These are phyloP conservation scores for Leccinum disarticulatum DNA, from an alignment of 768 basidiomycete genomes.

Conservation along the genomic window DNA sequence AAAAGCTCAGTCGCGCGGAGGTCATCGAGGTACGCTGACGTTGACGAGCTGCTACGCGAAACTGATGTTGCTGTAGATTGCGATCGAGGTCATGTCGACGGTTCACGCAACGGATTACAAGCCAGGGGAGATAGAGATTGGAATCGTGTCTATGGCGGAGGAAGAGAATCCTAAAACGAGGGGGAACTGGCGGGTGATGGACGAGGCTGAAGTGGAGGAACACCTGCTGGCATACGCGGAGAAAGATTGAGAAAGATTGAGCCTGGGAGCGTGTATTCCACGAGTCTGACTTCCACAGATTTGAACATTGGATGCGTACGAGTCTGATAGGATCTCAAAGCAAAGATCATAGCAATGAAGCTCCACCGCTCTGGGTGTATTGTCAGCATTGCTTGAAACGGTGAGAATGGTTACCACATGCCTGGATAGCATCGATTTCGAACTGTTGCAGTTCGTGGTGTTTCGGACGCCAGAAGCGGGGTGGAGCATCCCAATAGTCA, in stretches of 20 bases:
- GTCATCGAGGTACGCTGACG: conserved; percentile 79
- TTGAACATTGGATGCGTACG: background rate
- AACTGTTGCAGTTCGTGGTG: conserved; percentile 47
- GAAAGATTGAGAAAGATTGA: conserved; percentile 58
- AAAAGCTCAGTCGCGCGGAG: conserved; percentile 67
- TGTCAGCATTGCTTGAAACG: background rate
- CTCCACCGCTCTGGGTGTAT: conserved; percentile 57
- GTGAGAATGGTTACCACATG: conserved; percentile 31
- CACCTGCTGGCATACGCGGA: conserved; percentile 85
- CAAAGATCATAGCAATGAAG: conserved; percentile 43
- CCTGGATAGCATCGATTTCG: conserved; percentile 70
- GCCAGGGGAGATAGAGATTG: conserved; percentile 92
- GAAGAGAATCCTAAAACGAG: conserved; percentile 72
- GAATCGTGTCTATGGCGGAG: conserved; percentile 76
- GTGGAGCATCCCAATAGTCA: conserved; percentile 71
- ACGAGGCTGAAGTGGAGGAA: conserved; percentile 72
- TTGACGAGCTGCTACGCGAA: background rate
- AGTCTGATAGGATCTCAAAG: background rate
- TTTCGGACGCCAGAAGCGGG: conserved; percentile 53
- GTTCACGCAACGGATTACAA: conserved; percentile 98
- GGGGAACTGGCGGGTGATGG: conserved; percentile 80
- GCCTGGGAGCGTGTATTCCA: conserved; percentile 4
- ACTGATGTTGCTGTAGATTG: conserved; percentile 54
- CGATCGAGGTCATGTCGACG: conserved; percentile 90
- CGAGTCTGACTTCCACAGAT: background rate